Evolutionary conservation across 345 rosid genomes (phyloP), one percentile per base, ranked within the genome.

Genomic region (Euclidium syriacum): DNA sequence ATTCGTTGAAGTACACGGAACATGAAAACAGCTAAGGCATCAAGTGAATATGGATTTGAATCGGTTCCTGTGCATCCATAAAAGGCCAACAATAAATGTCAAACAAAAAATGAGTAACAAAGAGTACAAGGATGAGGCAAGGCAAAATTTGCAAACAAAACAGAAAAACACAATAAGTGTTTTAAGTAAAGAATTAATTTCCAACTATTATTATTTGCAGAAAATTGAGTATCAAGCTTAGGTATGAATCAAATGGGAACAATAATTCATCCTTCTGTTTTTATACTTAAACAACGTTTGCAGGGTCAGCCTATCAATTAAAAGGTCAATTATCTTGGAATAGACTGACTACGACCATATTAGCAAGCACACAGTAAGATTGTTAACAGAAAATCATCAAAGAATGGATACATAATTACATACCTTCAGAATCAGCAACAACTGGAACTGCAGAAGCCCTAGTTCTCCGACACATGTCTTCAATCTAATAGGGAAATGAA

Each of bases 391-490:
- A 26, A 42, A 40, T 40, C 49, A 55, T 47, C 43, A 41, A 72
- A 44, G 50, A 62, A 20, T 66, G 35, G 30, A 39, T 27, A 9
- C 54, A 30, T 56, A 86, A 50, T 42, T 27, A 29, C 49, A 51
- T 55, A 92, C 99, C 99, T 90, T 82, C 90, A 73, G 95, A 84
- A 74, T 94, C 96, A 71, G 96, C 70, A 70, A 90, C 70, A 52
- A 94, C 82, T 42, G 99, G 99, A 72, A 90, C 88, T 24, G 95
- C 99, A 67, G 88, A 82, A 27, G 95, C 79, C 71, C 64, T 80
- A 53, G 81, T 85, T 69, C 73, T 82, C 68, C 78, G 78, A 64
- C 95, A 90, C 95, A 94, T 87, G 64, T 73, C 77, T 79, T 85
- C 99, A 62, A 94, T 94, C 99, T 90, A 73, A 68, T 65, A 22